Conservation (phyloP, 2,329 filamentous ascomycete species). For the Neonectria hederae region DNA sequence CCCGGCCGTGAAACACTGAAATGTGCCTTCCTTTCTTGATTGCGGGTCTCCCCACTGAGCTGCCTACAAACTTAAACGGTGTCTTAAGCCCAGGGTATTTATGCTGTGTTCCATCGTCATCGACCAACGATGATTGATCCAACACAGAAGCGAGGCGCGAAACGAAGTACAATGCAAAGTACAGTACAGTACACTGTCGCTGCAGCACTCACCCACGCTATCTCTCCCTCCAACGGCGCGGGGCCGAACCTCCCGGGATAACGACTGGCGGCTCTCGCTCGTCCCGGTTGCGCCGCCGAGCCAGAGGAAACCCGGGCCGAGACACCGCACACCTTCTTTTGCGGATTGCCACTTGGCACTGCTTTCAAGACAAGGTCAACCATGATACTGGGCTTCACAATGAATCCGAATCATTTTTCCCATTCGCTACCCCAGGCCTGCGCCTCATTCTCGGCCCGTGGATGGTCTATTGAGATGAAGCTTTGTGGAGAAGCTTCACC, state of each 20-base stretch:
- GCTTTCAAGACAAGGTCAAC: background rate
- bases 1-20: background rate
- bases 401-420: background rate
- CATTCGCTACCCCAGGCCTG: background rate
- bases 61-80: background rate
- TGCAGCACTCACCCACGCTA: constrained; percentile 5
- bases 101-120: background rate
- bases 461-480: background rate
- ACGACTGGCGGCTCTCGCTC: constrained; percentile 32
- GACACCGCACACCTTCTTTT: constrained; percentile 31
- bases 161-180: too few relatives aligned
- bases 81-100: background rate
- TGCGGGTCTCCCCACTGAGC: background rate
- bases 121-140: background rate
- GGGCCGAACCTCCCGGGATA: constrained; percentile 13
- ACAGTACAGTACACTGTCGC: background rate
- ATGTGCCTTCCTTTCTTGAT: background rate
- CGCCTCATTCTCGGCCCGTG: constrained; percentile 2
- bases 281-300: constrained; percentile 32
- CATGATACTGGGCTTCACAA: background rate
- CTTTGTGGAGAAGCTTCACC: background rate
- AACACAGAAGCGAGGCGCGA: background rate
- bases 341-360: background rate
- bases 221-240: constrained; percentile 5
- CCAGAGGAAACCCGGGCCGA: constrained; percentile 35